Evolutionary conservation across 805 yeast species (phyloP), one percentile per base, ranked within the genome.

Genomic region (Cyberlindnera mississippiensis): DNA sequence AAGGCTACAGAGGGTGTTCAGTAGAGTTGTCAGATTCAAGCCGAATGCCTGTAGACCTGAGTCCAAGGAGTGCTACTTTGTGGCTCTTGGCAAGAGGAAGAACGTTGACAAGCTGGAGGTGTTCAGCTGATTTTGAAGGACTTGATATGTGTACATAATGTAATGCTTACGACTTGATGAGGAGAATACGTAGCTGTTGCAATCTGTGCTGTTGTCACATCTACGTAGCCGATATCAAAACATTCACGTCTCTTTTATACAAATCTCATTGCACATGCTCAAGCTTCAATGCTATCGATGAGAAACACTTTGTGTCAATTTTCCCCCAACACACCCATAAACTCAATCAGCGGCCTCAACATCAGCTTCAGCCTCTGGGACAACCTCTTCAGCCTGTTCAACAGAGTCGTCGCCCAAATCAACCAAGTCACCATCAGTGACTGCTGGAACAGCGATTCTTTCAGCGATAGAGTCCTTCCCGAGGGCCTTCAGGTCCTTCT

Each of bases 21-120:
- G 66, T 2, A 72, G 66, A 37, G 96, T 89, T 0, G 61, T 65
- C 38, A 68, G 86, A 41, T 79, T 74, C 53, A 93, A 93, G 59
- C 99, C 99, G 0, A 69, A 67, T 9, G 88, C 97, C 1, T 80
- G 90, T 22, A 69, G 97, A 38, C 63, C 68, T 14, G 95, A 83
- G 53, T 87, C 95, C 48, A 76, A 80, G 44, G 99, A 93, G 61
- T 74, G 81, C 56, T 93, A 88, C 60, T 80, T 91, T 50, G 75
- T 93, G 3, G 87, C 86, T 9, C 53, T 75, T n/a, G 67, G 69
- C 13, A 76, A 77, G 53, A 70, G 61, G 40, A 57, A 59, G 18
- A 45, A 56, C 15, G 50, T 66, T 4, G 75, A 74, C 50, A 75
- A 76, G 49, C 16, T 67, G 16, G 58, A 60, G 10, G 78, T 77